Percentiles rank a stretch among this genome's conserved stretches.
Conservation (phyloP, 805 yeast genomes). For the Yarrowia sp. region DNA sequence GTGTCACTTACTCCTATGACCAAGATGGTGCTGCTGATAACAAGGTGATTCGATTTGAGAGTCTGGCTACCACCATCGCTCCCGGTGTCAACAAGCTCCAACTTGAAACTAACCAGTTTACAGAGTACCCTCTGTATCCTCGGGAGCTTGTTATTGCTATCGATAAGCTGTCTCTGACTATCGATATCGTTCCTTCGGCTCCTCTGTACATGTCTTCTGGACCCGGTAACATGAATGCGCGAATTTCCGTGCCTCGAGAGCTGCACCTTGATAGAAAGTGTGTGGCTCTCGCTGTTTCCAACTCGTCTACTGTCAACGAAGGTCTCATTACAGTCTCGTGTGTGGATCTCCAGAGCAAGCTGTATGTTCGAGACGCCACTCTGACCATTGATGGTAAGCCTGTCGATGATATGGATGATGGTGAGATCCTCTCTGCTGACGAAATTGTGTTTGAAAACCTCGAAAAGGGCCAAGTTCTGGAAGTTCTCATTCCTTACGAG, state of each 20-base stretch:
- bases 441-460: constrained; percentile 36
- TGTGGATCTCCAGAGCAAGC: constrained; percentile 1
- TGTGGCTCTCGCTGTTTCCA: constrained; percentile 12
- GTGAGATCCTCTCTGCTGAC: constrained; percentile 26
- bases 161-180: constrained; percentile 11
- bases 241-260: constrained; percentile 19
- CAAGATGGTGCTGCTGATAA: constrained; percentile 24
- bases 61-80: constrained; percentile 9
- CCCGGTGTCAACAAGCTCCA: background rate
- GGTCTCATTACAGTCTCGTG: constrained; percentile 25
- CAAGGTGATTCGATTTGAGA: constrained; percentile 23
- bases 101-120: constrained; percentile 30
- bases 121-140: constrained; percentile 19
- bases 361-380: constrained; percentile 30
- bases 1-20: constrained; percentile 28
- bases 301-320: constrained; percentile 8
- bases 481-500: constrained; percentile 31
- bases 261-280: background rate
- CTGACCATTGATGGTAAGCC: constrained; percentile 32
- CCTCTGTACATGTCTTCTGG: constrained; percentile 19
- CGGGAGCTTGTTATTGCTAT: constrained; percentile 1
- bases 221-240: constrained; percentile 5
- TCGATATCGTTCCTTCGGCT: constrained; percentile 1
- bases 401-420: constrained; percentile 27
- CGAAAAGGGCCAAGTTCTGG: constrained; percentile 34